Conservation (phyloP, 805 yeast genomes). For the Zygosaccharomyces bisporus region DNA sequence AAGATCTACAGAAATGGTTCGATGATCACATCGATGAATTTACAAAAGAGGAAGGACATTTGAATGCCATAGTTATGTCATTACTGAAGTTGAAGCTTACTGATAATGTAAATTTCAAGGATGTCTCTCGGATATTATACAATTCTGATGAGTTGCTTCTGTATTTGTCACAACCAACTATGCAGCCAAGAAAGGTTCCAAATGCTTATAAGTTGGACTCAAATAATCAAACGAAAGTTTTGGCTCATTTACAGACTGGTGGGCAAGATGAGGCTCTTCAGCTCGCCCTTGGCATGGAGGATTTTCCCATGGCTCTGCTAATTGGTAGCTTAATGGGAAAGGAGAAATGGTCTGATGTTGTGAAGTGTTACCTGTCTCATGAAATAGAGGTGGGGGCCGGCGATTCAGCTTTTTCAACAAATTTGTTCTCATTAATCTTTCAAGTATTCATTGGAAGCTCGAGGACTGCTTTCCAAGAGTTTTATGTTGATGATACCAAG, state of each 20-base stretch:
- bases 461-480: conserved; percentile 48
- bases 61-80: conserved; percentile 24
- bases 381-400: conserved; percentile 44
- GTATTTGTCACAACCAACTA: conserved; percentile 25
- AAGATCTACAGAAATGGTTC: conserved; percentile 71
- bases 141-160: conserved; percentile 31
- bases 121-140: conserved; percentile 34
- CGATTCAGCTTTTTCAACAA: conserved; percentile 35
- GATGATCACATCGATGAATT: conserved; percentile 35
- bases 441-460: conserved; percentile 63
- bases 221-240: conserved; percentile 31
- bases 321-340: conserved; percentile 64
- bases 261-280: conserved; percentile 62
- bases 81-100: conserved; percentile 27
- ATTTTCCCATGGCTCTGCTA: conserved; percentile 75
- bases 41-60: conserved; percentile 19
- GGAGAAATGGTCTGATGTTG: conserved; percentile 54
- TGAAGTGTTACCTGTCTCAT: conserved; percentile 52
- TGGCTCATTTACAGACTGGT: conserved; percentile 52
- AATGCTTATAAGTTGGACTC: conserved; percentile 43
- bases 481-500: conserved; percentile 40
- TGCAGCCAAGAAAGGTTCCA: conserved; percentile 17
- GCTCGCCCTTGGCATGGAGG: conserved; percentile 56
- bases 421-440: conserved; percentile 52
- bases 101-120: conserved; percentile 31